Base-by-base conservation (phyloP, 805 yeast genomes). In the Myxozyma kluyveri region DNA sequence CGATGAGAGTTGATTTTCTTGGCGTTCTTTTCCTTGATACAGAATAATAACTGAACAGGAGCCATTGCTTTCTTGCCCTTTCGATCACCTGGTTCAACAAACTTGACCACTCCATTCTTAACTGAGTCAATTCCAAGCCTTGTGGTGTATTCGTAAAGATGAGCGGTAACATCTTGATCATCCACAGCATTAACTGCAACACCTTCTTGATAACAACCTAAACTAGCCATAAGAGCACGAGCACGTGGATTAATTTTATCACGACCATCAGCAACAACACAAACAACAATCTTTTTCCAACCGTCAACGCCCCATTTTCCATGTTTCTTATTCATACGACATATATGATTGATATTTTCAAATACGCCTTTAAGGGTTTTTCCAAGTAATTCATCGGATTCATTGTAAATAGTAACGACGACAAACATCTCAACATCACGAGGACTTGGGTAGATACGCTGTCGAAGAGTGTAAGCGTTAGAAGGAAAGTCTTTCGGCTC, bases 171-270 rank as follows among this genome's bases (percentile, higher is more conserved):
- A 27, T 81, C 78, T 50, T 81, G 78, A 50, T 84, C 91, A 66
- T 89, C 88, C 62, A 93, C 88, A 65, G 82, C 85, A 64, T 88
- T 86, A 67, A 89, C 89, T 42, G 98, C 97, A 69, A 89, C 88
- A 0, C 97, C 97, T 55, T 89, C 97, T 69, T 93, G 99, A 67
- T 83, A 91, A 37, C 86, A 85, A 22, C 99, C 99, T 48, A 91
- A 67, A 1, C 96, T 86, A 12, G 93, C 85, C 66, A 91, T 73
- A 27, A 91, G 73, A 6, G 90, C 89, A 63, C 83, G 79, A 0
- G 96, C 79, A 44, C 90, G 76, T 42, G 86, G 86, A 67, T 88
- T 78, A 52, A 91, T 81, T 61, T 89, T 88, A 12, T 81, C 78
- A 63, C 98, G 81, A 55, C 99, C 99, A 71, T 91, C 99, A 54